Percentiles rank a stretch among this genome's conserved stretches.
These are phyloP conservation scores for Vigna unguiculata DNA, from an alignment of 306 rosid genomes.

Conservation along the genomic window DNA sequence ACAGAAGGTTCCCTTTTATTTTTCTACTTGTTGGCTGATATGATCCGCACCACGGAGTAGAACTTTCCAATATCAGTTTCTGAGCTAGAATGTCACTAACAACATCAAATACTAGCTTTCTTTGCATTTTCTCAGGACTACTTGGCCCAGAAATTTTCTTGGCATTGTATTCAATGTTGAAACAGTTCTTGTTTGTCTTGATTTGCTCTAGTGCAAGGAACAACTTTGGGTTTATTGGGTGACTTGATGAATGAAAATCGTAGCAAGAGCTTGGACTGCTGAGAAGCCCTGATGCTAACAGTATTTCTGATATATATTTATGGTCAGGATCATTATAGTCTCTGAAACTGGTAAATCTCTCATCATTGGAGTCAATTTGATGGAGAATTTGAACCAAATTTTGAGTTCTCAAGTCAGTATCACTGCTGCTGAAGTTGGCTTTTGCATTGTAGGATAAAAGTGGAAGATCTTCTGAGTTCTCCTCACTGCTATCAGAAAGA, in stretches of 20 bases:
- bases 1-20: constrained; percentile 58
- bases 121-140: constrained; percentile 53
- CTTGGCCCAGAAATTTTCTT: constrained; percentile 15
- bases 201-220: constrained; percentile 74
- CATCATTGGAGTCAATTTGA: constrained; percentile 45
- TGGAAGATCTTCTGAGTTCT: constrained; percentile 46
- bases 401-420: constrained; percentile 49
- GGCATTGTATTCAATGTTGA: constrained; percentile 35
- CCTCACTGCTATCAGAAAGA: constrained; percentile 52
- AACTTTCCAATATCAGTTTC: constrained; percentile 55
- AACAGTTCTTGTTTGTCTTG: constrained; percentile 47
- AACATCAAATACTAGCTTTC: constrained; percentile 78
- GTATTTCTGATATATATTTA: constrained; percentile 78
- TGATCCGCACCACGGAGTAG: constrained; percentile 53
- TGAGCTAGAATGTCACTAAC: constrained; percentile 68
- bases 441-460: constrained; percentile 48
- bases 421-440: constrained; percentile 46
- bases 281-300: constrained; percentile 69
- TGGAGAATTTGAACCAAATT: constrained; percentile 56
- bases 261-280: constrained; percentile 51
- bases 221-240: constrained; percentile 61
- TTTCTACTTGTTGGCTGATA: constrained; percentile 50
- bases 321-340: constrained; percentile 65
- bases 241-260: constrained; percentile 52
- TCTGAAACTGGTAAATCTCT: constrained; percentile 46